Evolutionary conservation across 2,329 filamentous ascomycete species (phyloP), one percentile per base, ranked within the genome.

Genomic region (Aspergillus sp.): DNA sequence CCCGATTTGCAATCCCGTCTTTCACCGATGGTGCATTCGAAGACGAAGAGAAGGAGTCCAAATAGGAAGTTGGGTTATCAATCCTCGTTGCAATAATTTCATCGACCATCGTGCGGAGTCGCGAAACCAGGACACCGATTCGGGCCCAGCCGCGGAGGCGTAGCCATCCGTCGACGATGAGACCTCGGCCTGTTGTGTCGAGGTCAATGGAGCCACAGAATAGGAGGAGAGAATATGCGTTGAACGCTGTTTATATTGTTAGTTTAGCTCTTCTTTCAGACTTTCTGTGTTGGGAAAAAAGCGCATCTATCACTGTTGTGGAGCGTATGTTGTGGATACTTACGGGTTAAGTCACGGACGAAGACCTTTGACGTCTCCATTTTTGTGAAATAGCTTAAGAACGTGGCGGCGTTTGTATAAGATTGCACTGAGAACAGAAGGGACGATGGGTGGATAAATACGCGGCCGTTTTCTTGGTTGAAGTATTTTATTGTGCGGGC

Each of bases 341-440:
- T 78, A 91, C 89, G 95, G 14, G 93, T 98, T 47, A 97, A 76
- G 68, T 98, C 93, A 21, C 93, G 82, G 23, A 98, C 86, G 70
- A 96, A 98, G 2, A 96, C 86, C 78, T 98, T 98, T 70, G 85
- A 90, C 1, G 93, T 98, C 3, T 90, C 87, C 77, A 98, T 95
- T 75, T 96, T 92, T 52, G 84, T 90, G 74, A 97, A 97, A 74
- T 96, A 98, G 53, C 87, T 89, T 73, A 99, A 79, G 73, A 93
- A 98, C 1, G 86, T 83, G 5, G 89, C 88, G 52, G 87, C 86
- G 7, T 84, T 87, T 3, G 90, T 84, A 70, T 96, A 96, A 0
- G 82, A 84, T 70, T 96, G 90, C 11, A 86, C 88, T 52, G 88
- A 89, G 72, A 98, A 98, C 9, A 98, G 81, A 0, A 89, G 92